Conservation (phyloP, 1,284 basidiomycete genomes). For the Papiliotrema laurentii region DNA sequence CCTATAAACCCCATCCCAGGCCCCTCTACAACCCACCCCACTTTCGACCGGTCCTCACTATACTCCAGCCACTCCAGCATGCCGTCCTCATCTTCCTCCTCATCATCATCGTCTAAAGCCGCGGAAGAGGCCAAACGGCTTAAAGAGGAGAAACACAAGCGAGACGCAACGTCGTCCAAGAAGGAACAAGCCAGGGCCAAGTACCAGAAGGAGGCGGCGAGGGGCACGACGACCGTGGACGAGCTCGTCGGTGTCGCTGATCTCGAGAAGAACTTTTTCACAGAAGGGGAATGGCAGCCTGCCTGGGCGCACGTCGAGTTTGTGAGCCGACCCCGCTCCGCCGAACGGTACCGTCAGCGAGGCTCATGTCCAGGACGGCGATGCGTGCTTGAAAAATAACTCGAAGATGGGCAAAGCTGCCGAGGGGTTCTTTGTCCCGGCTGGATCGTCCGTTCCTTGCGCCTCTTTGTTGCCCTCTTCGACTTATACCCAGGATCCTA, state of each 20-base stretch:
- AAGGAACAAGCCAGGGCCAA: neutral
- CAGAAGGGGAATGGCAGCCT: conserved; percentile 29
- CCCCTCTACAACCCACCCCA: too few species aligned
- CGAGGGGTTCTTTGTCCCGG: conserved; percentile 34
- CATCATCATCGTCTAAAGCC: too few species aligned
- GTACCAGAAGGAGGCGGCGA: conserved; percentile 18
- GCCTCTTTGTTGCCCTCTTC: neutral
- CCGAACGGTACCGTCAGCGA: neutral
- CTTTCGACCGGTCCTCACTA: too few species aligned
- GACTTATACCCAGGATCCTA: conserved; percentile 17
- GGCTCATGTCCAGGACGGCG: conserved; percentile 16
- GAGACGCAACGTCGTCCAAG: neutral
- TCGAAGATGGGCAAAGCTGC: conserved; percentile 17
- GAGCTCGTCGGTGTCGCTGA: conserved; percentile 15
- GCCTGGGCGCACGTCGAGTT: conserved; percentile 31
- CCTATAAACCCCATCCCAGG: too few species aligned
- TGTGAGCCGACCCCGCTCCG: conserved; percentile 15
- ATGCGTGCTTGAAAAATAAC: conserved; percentile 31
- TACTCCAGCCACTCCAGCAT: too few species aligned
- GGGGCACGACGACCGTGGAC: conserved; percentile 24
- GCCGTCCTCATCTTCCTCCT: too few species aligned
- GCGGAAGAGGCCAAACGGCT: neutral
- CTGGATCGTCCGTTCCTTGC: conserved; percentile 24
- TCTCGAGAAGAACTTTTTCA: conserved; percentile 18
- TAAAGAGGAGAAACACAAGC: neutral